Conservation (phyloP, 495 filamentous ascomycete species). For the Neurospora intermedia region DNA sequence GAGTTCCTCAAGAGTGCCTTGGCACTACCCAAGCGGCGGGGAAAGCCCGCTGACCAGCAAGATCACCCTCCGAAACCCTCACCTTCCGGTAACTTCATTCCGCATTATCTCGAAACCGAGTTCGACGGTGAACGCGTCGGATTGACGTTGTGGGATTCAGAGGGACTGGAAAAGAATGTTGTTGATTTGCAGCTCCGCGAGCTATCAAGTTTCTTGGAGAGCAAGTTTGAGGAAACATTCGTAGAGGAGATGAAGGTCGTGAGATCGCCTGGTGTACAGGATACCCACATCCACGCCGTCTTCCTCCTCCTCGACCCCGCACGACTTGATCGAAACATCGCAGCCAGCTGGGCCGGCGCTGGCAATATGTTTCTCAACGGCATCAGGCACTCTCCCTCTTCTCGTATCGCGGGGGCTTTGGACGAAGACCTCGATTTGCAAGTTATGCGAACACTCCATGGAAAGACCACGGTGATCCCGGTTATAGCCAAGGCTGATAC, state of each 20-base stretch:
- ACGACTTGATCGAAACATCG: constrained; percentile 73
- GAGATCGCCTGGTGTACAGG: constrained; percentile 80
- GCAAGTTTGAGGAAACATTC: constrained; percentile 97
- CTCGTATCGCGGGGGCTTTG: constrained; percentile 53
- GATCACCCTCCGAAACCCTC: constrained; percentile 39
- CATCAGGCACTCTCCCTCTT: constrained; percentile 34
- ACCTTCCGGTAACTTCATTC: constrained; percentile 56
- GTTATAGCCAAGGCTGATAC: constrained; percentile 97
- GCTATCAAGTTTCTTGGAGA: constrained; percentile 85
- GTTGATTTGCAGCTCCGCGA: constrained; percentile 89
- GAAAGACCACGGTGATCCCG: constrained; percentile 92
- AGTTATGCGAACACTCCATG: constrained; percentile 75
- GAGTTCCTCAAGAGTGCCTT: constrained; percentile 85
- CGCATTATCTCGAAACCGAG: constrained; percentile 87
- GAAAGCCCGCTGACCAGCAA: constrained; percentile 38
- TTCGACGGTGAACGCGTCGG: constrained; percentile 88
- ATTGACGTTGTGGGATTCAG: constrained; percentile 91
- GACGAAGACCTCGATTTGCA: constrained; percentile 88
- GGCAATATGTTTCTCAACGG: constrained; percentile 43
- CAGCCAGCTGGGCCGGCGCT: constrained; percentile 47
- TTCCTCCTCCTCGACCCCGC: constrained; percentile 87
- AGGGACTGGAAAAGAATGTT: constrained; percentile 84
- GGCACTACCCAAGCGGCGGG: constrained; percentile 68
- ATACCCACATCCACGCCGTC: constrained; percentile 95
- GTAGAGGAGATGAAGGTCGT: constrained; percentile 96